Evolutionary conservation across 129 eudicot species (phyloP).

Genomic region (Arctium lappa): DNA sequence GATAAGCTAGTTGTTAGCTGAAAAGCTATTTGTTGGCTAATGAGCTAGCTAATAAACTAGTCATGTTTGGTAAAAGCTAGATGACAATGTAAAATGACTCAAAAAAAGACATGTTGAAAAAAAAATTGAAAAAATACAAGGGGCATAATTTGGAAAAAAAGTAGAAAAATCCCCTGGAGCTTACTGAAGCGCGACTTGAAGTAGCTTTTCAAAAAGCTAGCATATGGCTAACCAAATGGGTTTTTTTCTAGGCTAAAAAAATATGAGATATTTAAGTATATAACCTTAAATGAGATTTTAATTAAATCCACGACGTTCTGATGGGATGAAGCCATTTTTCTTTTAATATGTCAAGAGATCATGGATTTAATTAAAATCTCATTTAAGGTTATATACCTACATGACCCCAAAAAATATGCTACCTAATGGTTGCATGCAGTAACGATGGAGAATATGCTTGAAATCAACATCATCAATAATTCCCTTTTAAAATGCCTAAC

Average conservation of each 20-base stretch:
- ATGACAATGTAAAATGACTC: neutral
- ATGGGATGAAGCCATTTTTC: no score
- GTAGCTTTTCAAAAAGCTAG: no score
- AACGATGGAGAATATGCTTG: neutral
- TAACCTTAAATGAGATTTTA: no score
- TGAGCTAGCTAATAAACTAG: neutral
- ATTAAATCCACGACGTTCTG: no score
- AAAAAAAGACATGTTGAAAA: neutral
- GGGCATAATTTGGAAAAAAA: neutral
- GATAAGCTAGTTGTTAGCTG: neutral
- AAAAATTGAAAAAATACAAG: neutral
- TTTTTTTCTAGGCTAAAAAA: no score
- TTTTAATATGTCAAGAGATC: no score
- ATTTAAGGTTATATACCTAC: no score
- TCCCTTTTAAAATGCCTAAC: conserved; percentile 3
- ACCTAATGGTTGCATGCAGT: conserved; percentile 3
- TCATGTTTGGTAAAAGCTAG: neutral
- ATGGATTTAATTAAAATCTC: no score
- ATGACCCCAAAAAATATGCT: no score
- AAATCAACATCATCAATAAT: conserved; percentile 16
- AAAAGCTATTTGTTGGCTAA: neutral
- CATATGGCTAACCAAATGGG: no score
- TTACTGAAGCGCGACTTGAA: neutral
- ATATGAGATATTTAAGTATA: no score
- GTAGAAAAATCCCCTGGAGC: neutral